Evolutionary conservation across 2,329 filamentous ascomycete species (phyloP).

Genomic region (Microdochium paspali): DNA sequence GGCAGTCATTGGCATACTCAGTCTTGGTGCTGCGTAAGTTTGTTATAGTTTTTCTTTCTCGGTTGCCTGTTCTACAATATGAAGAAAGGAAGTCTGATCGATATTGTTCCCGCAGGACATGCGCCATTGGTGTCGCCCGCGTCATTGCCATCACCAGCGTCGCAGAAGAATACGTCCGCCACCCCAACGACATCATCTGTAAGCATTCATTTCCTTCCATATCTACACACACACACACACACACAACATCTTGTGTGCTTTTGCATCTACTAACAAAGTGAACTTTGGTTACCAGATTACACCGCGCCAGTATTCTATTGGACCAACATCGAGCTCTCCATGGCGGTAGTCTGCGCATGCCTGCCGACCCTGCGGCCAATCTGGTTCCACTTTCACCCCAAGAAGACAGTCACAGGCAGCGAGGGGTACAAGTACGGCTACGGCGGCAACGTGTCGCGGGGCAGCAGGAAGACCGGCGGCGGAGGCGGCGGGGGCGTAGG

Average conservation of each 20-base stretch:
- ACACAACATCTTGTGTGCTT: background rate
- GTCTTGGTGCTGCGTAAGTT: slow-evolving; percentile 13
- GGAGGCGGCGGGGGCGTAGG: background rate
- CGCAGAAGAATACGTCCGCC: slow-evolving; percentile 8
- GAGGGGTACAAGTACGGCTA: slow-evolving; percentile 4
- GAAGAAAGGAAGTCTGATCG: background rate
- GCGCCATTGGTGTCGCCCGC: slow-evolving; percentile 7
- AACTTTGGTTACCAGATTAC: slow-evolving; percentile 9
- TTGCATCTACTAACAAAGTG: background rate
- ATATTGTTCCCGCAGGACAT: slow-evolving; percentile 2
- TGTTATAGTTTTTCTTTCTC: no score
- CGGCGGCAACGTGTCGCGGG: background rate
- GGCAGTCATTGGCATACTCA: slow-evolving; percentile 15
- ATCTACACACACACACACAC: background rate
- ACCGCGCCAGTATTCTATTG: slow-evolving; percentile 14
- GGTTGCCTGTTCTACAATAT: background rate
- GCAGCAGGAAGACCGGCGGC: background rate
- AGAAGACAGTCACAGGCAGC: background rate
- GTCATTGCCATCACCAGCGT: slow-evolving; percentile 12
- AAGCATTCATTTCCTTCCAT: no score
- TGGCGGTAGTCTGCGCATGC: slow-evolving; percentile 9
- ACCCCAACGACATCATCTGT: slow-evolving; percentile 16
- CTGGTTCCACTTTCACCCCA: slow-evolving; percentile 3
- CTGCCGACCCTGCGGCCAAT: slow-evolving; percentile 11
- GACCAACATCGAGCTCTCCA: slow-evolving; percentile 11